Evolutionary conservation across 1,284 basidiomycete genomes (phyloP), one percentile per base, ranked within the genome.

Genomic region (Ustilago cynodontis): DNA sequence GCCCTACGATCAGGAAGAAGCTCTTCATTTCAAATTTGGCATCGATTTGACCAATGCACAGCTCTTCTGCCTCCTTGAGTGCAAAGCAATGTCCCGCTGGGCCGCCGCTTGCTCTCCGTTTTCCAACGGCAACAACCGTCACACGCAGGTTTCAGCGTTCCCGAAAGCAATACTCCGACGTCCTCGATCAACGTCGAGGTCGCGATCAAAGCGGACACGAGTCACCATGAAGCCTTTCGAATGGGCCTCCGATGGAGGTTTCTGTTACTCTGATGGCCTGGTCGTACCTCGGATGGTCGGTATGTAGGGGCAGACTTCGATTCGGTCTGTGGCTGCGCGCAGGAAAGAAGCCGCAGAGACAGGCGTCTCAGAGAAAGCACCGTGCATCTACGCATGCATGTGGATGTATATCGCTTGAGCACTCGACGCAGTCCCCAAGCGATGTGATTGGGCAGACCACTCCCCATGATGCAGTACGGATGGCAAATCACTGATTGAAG

Each of bases 51-150:
- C 41, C 41, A n/a, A 43, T 43, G 1, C 41, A 43, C 6, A 11
- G 16, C 7, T 43, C 3, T 35, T 14, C 49, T 22, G 29, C 50
- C n/a, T 18, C 29, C n/a, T 13, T 16, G 14, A 24, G 24, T 16
- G 16, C 3, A 9, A 24, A 26, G 20, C 13, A 35, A 51, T 4
- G 49, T 29, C 14, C 50, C 20, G 26, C 31, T 35, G 50, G n/a
- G 50, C 50, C 50, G 50, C 50, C 31, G 50, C 18, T 52, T 52
- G 50, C 31, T 52, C n/a, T 31, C 50, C 31, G 50, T 49, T 22
- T 22, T 10, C 50, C 29, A 22, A 52, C 6, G 50, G 50, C 29
- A 33, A 35, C n/a, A 49, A 49, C 47, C 47, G 47, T 28, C 47
- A 26, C n/a, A n/a, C n/a, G n/a, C n/a, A n/a, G n/a, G 35, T 37